Evolutionary conservation across 192 early-diverging fungal genomes (phyloP), one percentile per base, ranked within the genome.

Genomic region (Obelidium mucronatum): DNA sequence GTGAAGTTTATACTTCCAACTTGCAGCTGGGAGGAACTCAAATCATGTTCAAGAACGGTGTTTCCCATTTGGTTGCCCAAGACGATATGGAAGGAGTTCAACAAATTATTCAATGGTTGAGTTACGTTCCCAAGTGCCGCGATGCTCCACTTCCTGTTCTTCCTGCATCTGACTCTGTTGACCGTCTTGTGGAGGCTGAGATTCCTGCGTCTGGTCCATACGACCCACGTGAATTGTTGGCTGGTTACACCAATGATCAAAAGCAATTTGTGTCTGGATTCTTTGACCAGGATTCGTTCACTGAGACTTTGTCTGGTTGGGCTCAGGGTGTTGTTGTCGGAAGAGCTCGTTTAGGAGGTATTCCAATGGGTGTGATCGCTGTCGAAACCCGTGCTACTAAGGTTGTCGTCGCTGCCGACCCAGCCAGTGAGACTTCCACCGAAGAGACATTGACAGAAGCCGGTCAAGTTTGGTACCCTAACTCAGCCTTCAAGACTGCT

Each of bases 11-110:
- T 84, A 92, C 96, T 22, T 96, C 95, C 42, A 99, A 99, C 86
- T 77, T 99, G 81, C 97, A 99, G 83, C 87, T 99, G 31, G 97
- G 97, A 66, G 97, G 97, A 56, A 98, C 96, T 31, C 96, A 97
- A 84, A 97, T 99, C 84, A 99, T 99, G 97, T 94, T 93, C 89
- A 94, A 94, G 86, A 99, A 99, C 86, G 97, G 97, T 69, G 94
- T 99, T 3, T 97, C 97, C 17, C 96, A 99, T 77, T 84, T 98
- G 81, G 95, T 95, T 2, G 96, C 95, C 31, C 90, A 96, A 72
- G 96, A 99, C 82, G 96, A 98, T 79, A 92, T 97, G 74, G 88
- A 92, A 65, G 96, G 95, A 76, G 94, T 99, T 63, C 81, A 85
- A 71, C 93, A 97, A 87, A 95, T 98, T 74, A 79, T 97, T 59